Base-by-base conservation (phyloP, 768 basidiomycete genomes). In the Lactifluus rugatus region DNA sequence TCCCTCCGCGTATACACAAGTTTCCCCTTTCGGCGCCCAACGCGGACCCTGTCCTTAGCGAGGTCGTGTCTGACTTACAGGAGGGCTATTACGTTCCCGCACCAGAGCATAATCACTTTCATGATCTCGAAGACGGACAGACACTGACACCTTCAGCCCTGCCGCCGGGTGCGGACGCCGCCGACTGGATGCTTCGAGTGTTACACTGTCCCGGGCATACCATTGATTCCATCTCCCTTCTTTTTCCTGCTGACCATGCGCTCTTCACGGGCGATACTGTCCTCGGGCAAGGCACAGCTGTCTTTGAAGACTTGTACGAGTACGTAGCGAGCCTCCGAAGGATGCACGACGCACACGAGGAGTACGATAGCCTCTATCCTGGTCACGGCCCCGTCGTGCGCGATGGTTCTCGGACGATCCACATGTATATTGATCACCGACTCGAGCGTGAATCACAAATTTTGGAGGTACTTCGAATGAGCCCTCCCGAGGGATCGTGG, bases 131-230 rank as follows among this genome's bases (percentile, higher is more conserved):
- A 42, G 80, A 89, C 54, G 71, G 70, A 0, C 86, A 90, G 66
- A 66, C 70, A 2, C 66, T 89, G 39, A 56, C 69, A 16, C 67
- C 78, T 26, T 68, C 73, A 3, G 52, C 54, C 9, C 61, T 55
- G n/a, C 53, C 34, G 5, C 26, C 60, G 10, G 50, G 57, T 32
- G 36, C 48, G 6, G 47, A 59, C 39, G 10, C 57, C 28, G 47
- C 45, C 8, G 62, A 67, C 34, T 46, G 73, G 17, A 66, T 68
- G 6, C 76, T 96, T 10, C 76, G 76, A 25, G 81, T 96, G 23
- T 65, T 97, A 0, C 84, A 91, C 67, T 85, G 90, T 0, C 95
- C 95, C 0, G 95, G 95, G 0, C 95, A 97, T 64, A 97, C 95
- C 0, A 65, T 73, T 47, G 95, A 98, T 69, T 93, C 90, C 2